These are phyloP conservation scores for Neurospora tetrasperma DNA, from an alignment of 495 filamentous ascomycete genomes.

Conservation along the genomic window DNA sequence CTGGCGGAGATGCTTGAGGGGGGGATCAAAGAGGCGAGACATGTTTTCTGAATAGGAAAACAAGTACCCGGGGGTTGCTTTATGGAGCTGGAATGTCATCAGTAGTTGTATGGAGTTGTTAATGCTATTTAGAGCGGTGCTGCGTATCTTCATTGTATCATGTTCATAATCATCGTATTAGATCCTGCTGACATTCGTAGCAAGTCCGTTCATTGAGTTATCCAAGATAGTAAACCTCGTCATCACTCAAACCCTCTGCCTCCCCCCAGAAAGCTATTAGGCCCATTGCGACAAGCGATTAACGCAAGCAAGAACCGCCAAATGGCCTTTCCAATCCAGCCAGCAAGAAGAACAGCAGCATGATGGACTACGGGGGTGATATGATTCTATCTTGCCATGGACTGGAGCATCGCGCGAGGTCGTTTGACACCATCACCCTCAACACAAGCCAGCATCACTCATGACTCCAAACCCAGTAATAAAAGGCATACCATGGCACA, in stretches of 20 bases:
- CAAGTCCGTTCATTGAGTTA: no score
- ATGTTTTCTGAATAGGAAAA: background rate
- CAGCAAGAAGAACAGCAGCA: background rate
- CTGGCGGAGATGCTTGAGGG: conserved; percentile 50
- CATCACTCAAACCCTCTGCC: background rate
- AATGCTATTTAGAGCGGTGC: background rate
- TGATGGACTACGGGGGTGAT: background rate
- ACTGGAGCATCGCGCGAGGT: background rate
- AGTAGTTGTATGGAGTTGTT: background rate
- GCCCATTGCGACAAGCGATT: background rate
- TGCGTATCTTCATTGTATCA: background rate
- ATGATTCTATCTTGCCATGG: background rate
- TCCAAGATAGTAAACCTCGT: background rate
- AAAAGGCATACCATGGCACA: background rate
- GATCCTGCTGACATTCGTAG: no score
- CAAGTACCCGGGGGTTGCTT: background rate
- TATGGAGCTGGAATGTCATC: background rate
- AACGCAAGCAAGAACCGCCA: background rate
- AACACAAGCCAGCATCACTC: background rate
- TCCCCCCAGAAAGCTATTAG: background rate
- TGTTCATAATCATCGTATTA: no score
- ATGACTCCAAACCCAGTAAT: background rate
- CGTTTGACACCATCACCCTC: background rate
- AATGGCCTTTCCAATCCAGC: background rate
- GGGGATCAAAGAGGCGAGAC: conserved; percentile 25